These are phyloP conservation scores for Lachnellula cervina DNA, from an alignment of 2,329 filamentous ascomycete genomes.

Conservation along the genomic window DNA sequence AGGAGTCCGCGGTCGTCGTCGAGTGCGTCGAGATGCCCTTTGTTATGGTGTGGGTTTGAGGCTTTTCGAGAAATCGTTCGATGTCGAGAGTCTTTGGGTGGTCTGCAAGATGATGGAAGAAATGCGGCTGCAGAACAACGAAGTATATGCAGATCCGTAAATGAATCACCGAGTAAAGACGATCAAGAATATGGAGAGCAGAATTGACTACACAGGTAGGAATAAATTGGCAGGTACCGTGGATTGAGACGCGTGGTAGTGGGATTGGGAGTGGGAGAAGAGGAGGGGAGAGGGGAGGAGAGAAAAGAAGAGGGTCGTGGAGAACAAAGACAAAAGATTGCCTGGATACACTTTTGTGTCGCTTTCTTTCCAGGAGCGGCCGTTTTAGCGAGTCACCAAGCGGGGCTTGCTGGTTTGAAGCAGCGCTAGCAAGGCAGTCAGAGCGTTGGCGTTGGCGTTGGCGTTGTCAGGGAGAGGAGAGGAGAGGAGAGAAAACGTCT, in stretches of 20 bases:
- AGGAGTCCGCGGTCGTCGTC: constrained; percentile 3
- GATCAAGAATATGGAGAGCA: constrained; percentile 18
- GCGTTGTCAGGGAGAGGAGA: too few relatives aligned
- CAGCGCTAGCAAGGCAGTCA: too few relatives aligned
- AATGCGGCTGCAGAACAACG: constrained; percentile 10
- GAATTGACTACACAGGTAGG: constrained; percentile 28
- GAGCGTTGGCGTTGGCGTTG: too few relatives aligned
- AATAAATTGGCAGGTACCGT: constrained; percentile 26
- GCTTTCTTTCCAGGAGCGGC: too few relatives aligned
- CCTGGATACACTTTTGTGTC: background rate
- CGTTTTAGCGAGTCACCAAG: too few relatives aligned
- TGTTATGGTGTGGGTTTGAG: constrained; percentile 6
- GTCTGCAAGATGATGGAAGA: constrained; percentile 4
- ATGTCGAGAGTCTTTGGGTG: background rate
- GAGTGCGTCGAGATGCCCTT: constrained; percentile 12
- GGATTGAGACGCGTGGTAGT: constrained; percentile 19
- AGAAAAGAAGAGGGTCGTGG: background rate
- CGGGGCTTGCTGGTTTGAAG: too few relatives aligned
- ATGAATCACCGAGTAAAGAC: constrained; percentile 10
- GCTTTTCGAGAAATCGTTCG: constrained; percentile 1
- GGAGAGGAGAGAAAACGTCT: too few relatives aligned
- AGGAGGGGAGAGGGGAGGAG: constrained; percentile 14
- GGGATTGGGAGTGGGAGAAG: constrained; percentile 12
- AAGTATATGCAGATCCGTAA: constrained; percentile 9
- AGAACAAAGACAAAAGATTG: background rate